Evolutionary conservation across 2,329 filamentous ascomycete genomes (phyloP).

Genomic region (Sporothrix phasma): DNA sequence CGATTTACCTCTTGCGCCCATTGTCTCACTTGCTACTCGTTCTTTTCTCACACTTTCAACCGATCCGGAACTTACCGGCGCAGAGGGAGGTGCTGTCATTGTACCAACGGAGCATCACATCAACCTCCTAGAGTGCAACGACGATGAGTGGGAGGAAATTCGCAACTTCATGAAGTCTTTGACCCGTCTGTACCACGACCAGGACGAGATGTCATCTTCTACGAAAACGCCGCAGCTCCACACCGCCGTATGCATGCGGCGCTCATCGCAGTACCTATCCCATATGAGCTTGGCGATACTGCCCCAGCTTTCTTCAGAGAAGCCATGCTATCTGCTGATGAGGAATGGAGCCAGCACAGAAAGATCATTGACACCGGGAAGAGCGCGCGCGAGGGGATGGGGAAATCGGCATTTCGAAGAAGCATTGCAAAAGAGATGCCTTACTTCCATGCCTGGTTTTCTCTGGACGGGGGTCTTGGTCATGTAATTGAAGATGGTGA

Average conservation of each 20-base stretch:
- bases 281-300: conserved; percentile 81
- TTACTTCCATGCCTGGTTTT: conserved; percentile 97
- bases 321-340: conserved; percentile 76
- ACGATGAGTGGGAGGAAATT: conserved; percentile 98
- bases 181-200: conserved; percentile 87
- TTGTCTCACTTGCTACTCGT: conserved; percentile 76
- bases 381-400: conserved; percentile 54
- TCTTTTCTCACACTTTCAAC: conserved; percentile 84
- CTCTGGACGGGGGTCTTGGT: conserved; percentile 80
- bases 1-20: conserved; percentile 64
- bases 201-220: conserved; percentile 91
- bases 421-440: conserved; percentile 91
- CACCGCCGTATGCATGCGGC: conserved; percentile 73
- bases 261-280: conserved; percentile 76
- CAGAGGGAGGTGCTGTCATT: conserved; percentile 71
- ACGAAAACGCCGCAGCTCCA: conserved; percentile 86
- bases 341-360: conserved; percentile 92
- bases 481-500: conserved; percentile 83
- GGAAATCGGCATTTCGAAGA: conserved; percentile 70
- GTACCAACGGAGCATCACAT: conserved; percentile 77
- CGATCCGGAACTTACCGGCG: conserved; percentile 68
- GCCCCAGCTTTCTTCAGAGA: conserved; percentile 93
- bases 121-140: conserved; percentile 94
- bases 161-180: conserved; percentile 98
- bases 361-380: conserved; percentile 85